Percentiles rank a stretch among this genome's conserved stretches.
Conservation (phyloP, 768 basidiomycete species). For the Naganishia randhawae region DNA sequence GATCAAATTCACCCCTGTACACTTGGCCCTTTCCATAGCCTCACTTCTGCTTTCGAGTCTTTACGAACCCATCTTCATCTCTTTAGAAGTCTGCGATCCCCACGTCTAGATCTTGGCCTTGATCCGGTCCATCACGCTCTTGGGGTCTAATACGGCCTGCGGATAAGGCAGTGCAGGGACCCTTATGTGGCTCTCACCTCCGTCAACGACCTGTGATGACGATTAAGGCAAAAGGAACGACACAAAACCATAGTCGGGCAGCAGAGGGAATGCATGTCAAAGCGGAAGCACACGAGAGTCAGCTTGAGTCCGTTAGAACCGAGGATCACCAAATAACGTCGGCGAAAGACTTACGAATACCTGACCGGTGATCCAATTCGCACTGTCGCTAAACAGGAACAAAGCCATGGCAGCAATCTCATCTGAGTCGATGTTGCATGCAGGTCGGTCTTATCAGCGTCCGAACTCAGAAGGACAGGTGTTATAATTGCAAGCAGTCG, state of each 20-base stretch:
- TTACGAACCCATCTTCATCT: too few species aligned
- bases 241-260: too few species aligned
- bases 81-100: too few species aligned
- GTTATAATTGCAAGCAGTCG: too few species aligned
- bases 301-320: neutral
- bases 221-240: neutral
- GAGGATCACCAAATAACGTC: neutral
- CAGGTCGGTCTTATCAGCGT: too few species aligned
- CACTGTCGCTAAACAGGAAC: constrained; percentile 79
- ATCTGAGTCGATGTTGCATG: too few species aligned
- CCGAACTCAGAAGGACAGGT: too few species aligned
- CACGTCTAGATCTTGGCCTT: constrained; percentile 37
- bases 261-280: too few species aligned
- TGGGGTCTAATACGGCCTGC: constrained; percentile 43
- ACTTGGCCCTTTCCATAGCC: too few species aligned
- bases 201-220: constrained; percentile 46
- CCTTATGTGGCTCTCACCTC: constrained; percentile 43
- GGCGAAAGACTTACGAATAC: constrained; percentile 54
- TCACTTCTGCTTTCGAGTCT: too few species aligned
- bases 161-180: constrained; percentile 41
- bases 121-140: constrained; percentile 34
- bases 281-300: neutral
- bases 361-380: constrained; percentile 71
- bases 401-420: constrained; percentile 70
- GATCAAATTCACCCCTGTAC: too few species aligned